phyloP scores from a whole-genome alignment of 257 asterid genomes.

The Nicotiana tomentosiformis region DNA sequence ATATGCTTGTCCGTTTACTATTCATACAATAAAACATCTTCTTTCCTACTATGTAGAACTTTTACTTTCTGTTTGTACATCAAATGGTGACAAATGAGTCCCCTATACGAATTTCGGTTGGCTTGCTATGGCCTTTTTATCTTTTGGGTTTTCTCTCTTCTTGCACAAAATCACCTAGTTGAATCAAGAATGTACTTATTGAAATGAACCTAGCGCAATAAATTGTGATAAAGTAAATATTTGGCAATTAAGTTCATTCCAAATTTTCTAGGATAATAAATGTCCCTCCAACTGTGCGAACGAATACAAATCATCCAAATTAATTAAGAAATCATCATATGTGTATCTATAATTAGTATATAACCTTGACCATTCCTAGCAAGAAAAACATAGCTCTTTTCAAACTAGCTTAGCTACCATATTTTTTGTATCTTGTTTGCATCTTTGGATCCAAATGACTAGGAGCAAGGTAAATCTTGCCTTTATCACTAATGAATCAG shows the following conservation, averaged over 20 bases:
- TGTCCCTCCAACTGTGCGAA: background rate
- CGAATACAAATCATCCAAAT: constrained; percentile 34
- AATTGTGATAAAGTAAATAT: background rate
- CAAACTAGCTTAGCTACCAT: background rate
- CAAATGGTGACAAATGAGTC: too few relatives aligned
- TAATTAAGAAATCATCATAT: constrained; percentile 30
- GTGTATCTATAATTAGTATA: constrained; percentile 19
- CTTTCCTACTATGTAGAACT: too few relatives aligned
- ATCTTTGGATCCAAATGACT: constrained; percentile 36
- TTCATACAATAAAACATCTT: too few relatives aligned
- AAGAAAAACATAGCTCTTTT: background rate
- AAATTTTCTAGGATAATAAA: background rate
- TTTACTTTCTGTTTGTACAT: too few relatives aligned
- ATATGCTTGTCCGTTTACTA: too few relatives aligned
- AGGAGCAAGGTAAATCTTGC: constrained; percentile 75
- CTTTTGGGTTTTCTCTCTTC: too few relatives aligned
- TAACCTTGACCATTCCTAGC: constrained; percentile 17
- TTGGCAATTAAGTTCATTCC: constrained; percentile 14
- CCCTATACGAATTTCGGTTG: too few relatives aligned
- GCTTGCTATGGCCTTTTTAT: too few relatives aligned
- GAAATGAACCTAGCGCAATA: too few relatives aligned
- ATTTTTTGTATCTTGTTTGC: background rate
- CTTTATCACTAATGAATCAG: constrained; percentile 63
- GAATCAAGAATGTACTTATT: too few relatives aligned
- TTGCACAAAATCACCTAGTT: too few relatives aligned